phyloP scores from a whole-genome alignment of 1,284 basidiomycete species.

The Rhodotorula sp. region DNA sequence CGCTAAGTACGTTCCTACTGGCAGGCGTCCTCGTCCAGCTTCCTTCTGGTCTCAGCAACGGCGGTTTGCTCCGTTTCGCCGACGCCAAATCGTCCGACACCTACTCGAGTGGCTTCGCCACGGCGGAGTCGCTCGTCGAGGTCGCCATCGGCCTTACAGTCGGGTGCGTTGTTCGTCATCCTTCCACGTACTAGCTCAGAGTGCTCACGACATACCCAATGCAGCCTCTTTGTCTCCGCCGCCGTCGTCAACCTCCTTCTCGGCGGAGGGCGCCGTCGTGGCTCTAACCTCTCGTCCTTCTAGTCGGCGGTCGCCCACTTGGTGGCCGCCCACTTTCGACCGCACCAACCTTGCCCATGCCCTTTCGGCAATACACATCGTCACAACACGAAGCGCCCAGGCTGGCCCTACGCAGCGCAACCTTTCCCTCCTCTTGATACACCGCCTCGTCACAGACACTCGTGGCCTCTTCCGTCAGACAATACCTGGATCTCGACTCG shows the following conservation, averaged over 20 bases:
- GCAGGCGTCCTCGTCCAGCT: slow-evolving; percentile 74
- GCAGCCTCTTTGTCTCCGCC: slow-evolving; percentile 14
- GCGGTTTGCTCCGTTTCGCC: slow-evolving; percentile 75
- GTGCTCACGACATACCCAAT: not conserved
- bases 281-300: slow-evolving; percentile 39
- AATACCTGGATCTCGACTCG: not conserved
- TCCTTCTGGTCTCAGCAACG: slow-evolving; percentile 78
- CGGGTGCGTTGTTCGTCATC: slow-evolving; percentile 53
- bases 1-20: slow-evolving; percentile 10
- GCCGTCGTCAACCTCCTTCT: slow-evolving; percentile 27
- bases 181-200: no score
- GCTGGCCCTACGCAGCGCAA: not conserved
- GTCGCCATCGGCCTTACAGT: slow-evolving; percentile 62
- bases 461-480: not conserved
- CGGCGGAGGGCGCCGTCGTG: slow-evolving; percentile 39
- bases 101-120: slow-evolving; percentile 62
- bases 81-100: slow-evolving; percentile 49
- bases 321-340: no score
- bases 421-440: not conserved
- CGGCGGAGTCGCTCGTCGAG: slow-evolving; percentile 52
- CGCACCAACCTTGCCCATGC: no score
- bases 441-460: not conserved
- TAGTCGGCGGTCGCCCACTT: slow-evolving; percentile 1
- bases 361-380: not conserved
- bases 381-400: no score